Percentiles rank a stretch among this genome's conserved stretches.
Conservation (phyloP, 1,139 yeast genomes). For the Debaryomyces udenii region DNA sequence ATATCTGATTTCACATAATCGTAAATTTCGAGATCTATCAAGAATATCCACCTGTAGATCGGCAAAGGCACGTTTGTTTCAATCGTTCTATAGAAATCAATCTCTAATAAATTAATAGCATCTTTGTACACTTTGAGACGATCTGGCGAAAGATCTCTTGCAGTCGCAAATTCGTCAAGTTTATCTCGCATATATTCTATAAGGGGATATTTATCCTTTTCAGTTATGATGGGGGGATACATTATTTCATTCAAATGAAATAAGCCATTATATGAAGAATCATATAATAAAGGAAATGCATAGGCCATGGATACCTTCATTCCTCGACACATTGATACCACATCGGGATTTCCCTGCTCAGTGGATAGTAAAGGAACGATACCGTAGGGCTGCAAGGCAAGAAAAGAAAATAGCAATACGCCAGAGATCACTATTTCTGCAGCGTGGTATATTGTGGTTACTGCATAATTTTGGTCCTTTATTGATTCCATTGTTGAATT, state of each 20-base stretch:
- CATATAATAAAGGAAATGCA: slow-evolving; percentile 17
- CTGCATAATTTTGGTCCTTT: slow-evolving; percentile 2
- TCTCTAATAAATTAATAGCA: slow-evolving; percentile 18
- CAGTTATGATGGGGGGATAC: slow-evolving; percentile 14
- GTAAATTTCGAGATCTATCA: slow-evolving; percentile 22
- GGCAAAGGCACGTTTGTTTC: slow-evolving; percentile 30
- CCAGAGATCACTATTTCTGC: slow-evolving; percentile 23
- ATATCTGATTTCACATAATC: slow-evolving; percentile 11
- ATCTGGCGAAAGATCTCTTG: slow-evolving; percentile 14
- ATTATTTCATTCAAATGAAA: slow-evolving; percentile 16
- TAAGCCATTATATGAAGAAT: slow-evolving; percentile 20
- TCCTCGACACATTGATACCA: slow-evolving; percentile 21
- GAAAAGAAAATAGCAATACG: slow-evolving; percentile 27
- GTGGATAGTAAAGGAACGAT: slow-evolving; percentile 29
- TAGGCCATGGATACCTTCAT: slow-evolving; percentile 11
- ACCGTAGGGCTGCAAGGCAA: slow-evolving; percentile 32
- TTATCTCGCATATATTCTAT: slow-evolving; percentile 19
- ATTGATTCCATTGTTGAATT: slow-evolving; percentile 22
- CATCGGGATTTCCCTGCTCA: slow-evolving; percentile 18
- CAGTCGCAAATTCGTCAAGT: slow-evolving; percentile 11
- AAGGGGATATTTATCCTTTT: slow-evolving; percentile 19
- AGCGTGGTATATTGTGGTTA: slow-evolving; percentile 9
- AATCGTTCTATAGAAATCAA: slow-evolving; percentile 19
- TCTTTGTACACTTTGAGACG: slow-evolving; percentile 16
- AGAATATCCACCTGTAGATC: slow-evolving; percentile 30